phyloP scores from a whole-genome alignment of 257 asterid genomes.

The Scutellaria minor region DNA sequence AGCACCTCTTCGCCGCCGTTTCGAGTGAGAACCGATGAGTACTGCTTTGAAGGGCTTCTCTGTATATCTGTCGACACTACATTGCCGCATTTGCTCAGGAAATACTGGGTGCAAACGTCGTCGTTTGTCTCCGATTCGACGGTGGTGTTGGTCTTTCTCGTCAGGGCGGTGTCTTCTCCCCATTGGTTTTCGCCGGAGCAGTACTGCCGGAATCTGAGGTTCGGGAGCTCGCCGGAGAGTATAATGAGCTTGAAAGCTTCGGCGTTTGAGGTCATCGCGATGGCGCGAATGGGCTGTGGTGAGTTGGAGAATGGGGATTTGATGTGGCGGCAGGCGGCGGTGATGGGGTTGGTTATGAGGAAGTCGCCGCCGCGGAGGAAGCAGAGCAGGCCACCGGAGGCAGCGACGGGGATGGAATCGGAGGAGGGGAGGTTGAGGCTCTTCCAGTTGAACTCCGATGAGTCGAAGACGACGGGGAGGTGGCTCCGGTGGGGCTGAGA shows the following conservation, averaged over 20 bases:
- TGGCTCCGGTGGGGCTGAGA: constrained; percentile 35
- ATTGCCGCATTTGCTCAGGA: constrained; percentile 80
- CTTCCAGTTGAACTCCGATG: constrained; percentile 68
- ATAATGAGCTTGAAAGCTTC: constrained; percentile 49
- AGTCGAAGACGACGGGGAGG: constrained; percentile 56
- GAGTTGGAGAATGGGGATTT: constrained; percentile 32
- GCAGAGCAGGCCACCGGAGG: constrained; percentile 78
- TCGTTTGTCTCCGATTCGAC: constrained; percentile 31
- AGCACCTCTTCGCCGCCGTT: constrained; percentile 50
- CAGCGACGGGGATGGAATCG: constrained; percentile 66
- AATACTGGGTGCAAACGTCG: constrained; percentile 51
- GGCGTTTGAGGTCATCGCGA: constrained; percentile 56
- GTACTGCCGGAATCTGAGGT: constrained; percentile 52
- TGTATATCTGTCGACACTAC: constrained; percentile 70
- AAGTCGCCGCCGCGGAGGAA: constrained; percentile 48
- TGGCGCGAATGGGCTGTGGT: constrained; percentile 47
- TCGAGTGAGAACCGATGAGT: constrained; percentile 55
- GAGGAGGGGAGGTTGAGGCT: constrained; percentile 37
- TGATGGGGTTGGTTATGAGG: constrained; percentile 62
- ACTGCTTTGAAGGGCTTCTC: constrained; percentile 77
- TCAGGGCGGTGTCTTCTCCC: constrained; percentile 48
- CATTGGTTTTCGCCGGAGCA: constrained; percentile 49
- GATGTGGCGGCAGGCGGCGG: constrained; percentile 43
- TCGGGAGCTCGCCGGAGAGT: constrained; percentile 59
- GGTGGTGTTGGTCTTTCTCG: constrained; percentile 30